Conservation (phyloP, 1,284 basidiomycete species). For the Tilletia walkeri region DNA sequence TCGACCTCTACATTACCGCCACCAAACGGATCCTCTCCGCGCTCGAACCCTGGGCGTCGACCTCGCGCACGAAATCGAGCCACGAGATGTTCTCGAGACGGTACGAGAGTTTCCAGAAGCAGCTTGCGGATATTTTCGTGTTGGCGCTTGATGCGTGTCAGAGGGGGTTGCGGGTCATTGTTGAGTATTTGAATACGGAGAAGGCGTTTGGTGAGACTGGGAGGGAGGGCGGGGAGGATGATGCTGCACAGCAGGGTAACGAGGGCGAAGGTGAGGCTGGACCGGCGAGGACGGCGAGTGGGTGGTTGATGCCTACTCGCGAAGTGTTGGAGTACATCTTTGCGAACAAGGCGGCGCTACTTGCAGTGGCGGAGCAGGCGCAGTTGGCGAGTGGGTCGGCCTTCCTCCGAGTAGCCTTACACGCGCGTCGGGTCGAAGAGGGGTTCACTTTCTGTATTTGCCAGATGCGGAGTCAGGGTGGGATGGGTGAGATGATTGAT, state of each 20-base stretch:
- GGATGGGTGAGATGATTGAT: too few relatives aligned
- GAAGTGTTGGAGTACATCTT: neutral
- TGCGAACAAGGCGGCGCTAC: neutral
- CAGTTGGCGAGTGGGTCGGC: constrained; percentile 8
- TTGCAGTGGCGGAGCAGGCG: neutral
- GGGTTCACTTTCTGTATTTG: neutral
- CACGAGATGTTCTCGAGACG: constrained; percentile 7
- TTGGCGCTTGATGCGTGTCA: constrained; percentile 2
- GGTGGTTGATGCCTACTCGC: constrained; percentile 2
- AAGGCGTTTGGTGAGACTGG: neutral
- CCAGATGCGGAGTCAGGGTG: neutral
- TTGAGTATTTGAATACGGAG: neutral
- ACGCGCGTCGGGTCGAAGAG: constrained; percentile 10
- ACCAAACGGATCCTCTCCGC: neutral
- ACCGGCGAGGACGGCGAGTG: neutral
- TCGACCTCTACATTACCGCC: neutral
- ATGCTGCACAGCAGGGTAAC: too few relatives aligned
- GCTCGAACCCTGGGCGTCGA: constrained; percentile 8
- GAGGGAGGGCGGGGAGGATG: too few relatives aligned
- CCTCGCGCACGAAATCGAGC: constrained; percentile 8
- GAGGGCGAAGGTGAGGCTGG: neutral
- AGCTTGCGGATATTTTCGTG: constrained; percentile 10
- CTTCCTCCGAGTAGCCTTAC: neutral
- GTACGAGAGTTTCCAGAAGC: constrained; percentile 2
- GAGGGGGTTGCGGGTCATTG: constrained; percentile 1